Evolutionary conservation across 1,284 basidiomycete genomes (phyloP).

Genomic region (Volvariella surrecta): DNA sequence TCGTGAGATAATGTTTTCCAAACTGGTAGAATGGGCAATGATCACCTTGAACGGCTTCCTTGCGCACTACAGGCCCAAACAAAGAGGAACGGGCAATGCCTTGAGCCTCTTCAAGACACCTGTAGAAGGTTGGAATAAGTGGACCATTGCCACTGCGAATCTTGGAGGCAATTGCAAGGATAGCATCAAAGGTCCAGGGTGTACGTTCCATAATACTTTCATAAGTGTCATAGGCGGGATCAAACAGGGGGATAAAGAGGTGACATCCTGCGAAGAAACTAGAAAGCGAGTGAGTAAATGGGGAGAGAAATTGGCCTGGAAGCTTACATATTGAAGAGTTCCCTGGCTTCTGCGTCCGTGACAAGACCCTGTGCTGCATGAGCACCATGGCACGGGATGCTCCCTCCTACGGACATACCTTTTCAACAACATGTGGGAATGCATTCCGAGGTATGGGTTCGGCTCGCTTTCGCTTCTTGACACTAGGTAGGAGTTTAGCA

Average conservation of each 20-base stretch:
- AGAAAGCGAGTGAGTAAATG: conserved; percentile 17
- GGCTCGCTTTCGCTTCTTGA: conserved; percentile 80
- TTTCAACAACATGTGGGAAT: conserved; percentile 78
- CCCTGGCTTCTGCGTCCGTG: conserved; percentile 67
- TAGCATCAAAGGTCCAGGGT: conserved; percentile 88
- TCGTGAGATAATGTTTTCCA: conserved; percentile 10
- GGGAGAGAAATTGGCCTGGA: conserved; percentile 16
- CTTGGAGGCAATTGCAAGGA: conserved; percentile 86
- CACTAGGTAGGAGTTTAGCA: conserved; percentile 30
- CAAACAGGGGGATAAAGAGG: conserved; percentile 90
- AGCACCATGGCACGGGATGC: not conserved
- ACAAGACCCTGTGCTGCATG: conserved; percentile 55
- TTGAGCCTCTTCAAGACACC: conserved; percentile 88
- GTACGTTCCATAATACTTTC: conserved; percentile 84
- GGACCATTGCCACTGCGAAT: conserved; percentile 86
- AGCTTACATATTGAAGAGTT: conserved; percentile 72
- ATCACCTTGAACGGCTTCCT: conserved; percentile 87
- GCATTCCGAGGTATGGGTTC: conserved; percentile 83
- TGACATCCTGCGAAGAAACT: conserved; percentile 95
- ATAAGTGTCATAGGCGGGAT: conserved; percentile 85
- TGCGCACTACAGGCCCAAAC: conserved; percentile 86
- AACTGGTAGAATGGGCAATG: conserved; percentile 12
- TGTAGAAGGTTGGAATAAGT: conserved; percentile 79
- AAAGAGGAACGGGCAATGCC: conserved; percentile 88
- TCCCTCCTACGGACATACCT: conserved; percentile 32